A percentile compares a stretch with the other conserved stretches of the same genome.
Conservation (phyloP, 2,329 filamentous ascomycete genomes). For the Apiospora saccharicola region DNA sequence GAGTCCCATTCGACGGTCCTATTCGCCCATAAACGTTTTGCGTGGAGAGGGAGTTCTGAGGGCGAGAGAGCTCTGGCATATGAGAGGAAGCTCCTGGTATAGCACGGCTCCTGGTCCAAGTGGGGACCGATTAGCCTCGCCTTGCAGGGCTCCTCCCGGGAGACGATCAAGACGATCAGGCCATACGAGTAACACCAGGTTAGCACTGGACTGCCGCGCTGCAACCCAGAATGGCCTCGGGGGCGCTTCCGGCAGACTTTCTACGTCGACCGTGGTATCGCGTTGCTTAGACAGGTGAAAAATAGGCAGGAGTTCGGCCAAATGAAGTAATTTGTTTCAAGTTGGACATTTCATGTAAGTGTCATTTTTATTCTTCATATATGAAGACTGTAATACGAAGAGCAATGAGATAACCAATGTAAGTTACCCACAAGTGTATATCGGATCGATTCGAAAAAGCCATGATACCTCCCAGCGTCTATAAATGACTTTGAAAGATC, state of each 20-base stretch:
- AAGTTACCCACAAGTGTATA: no score
- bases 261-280: neutral
- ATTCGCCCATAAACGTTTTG: no score
- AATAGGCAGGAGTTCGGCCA: no score
- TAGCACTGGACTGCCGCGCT: neutral
- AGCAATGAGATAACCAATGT: no score
- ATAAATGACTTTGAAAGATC: no score
- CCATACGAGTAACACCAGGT: neutral
- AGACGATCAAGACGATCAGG: constrained; percentile 1
- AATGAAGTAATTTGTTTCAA: no score
- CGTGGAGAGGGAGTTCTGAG: neutral
- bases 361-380: no score
- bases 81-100: neutral
- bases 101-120: neutral
- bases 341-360: no score
- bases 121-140: neutral
- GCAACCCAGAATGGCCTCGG: neutral
- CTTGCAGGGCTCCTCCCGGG: neutral
- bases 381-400: no score
- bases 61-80: no score
- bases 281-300: neutral
- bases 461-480: no score
- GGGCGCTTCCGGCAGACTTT: neutral
- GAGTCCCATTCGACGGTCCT: neutral
- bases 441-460: no score